phyloP scores from a whole-genome alignment of 2,329 filamentous ascomycete species.

The Monosporascus sp. region DNA sequence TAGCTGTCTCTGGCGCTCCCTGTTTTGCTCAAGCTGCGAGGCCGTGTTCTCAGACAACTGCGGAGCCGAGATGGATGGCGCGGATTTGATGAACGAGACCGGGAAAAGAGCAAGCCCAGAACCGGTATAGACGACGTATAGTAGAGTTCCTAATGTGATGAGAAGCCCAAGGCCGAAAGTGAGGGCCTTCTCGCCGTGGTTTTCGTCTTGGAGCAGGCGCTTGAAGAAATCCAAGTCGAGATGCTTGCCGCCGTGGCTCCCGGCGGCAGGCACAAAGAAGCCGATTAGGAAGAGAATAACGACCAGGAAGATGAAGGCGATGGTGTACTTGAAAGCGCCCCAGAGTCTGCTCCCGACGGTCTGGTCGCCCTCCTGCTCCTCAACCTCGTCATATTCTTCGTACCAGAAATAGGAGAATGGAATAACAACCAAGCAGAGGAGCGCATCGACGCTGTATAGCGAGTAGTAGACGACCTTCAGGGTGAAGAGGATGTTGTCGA shows the following conservation, averaged over 20 bases:
- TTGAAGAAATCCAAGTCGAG: conserved; percentile 91
- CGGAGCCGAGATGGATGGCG: conserved; percentile 78
- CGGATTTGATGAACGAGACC: conserved; percentile 85
- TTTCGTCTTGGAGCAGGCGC: conserved; percentile 66
- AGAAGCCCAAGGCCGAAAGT: conserved; percentile 88
- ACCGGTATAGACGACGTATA: conserved; percentile 86
- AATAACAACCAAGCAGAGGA: conserved; percentile 83
- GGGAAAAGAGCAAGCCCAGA: conserved; percentile 84
- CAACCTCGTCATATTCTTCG: conserved; percentile 93
- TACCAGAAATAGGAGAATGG: conserved; percentile 98
- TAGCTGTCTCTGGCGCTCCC: conserved; percentile 86
- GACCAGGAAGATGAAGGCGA: conserved; percentile 75
- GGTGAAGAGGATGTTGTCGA: conserved; percentile 72
- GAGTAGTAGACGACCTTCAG: conserved; percentile 88
- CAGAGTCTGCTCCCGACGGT: conserved; percentile 66
- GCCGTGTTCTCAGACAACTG: conserved; percentile 71
- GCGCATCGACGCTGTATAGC: conserved; percentile 84
- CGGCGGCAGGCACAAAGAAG: conserved; percentile 85
- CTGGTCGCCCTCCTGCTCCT: conserved; percentile 72
- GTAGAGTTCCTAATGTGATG: conserved; percentile 75
- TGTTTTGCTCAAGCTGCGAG: conserved; percentile 77
- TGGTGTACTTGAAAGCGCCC: conserved; percentile 86
- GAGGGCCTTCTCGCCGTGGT: conserved; percentile 86
- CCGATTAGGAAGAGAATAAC: conserved; percentile 83
- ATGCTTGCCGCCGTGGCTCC: conserved; percentile 58